Evolutionary conservation across 805 yeast genomes (phyloP).

Genomic region (Candida railenensis): DNA sequence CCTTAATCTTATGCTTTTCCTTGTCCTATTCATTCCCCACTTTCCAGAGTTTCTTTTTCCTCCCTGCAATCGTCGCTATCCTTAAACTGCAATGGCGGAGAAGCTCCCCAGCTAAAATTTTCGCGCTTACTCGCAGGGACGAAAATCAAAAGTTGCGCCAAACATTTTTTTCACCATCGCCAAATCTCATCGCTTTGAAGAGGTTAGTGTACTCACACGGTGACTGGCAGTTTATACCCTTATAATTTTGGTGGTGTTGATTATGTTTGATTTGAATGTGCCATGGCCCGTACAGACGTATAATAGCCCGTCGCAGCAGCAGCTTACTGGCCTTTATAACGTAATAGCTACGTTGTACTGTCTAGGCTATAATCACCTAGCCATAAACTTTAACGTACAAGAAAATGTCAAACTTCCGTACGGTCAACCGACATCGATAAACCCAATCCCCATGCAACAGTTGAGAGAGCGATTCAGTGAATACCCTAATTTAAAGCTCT

Average conservation of each 20-base stretch:
- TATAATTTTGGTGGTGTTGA: too few relatives aligned
- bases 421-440: slow-evolving; percentile 40
- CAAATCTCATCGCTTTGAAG: background rate
- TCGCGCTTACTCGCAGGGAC: background rate
- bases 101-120: background rate
- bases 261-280: slow-evolving; percentile 61
- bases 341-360: slow-evolving; percentile 53
- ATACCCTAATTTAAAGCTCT: slow-evolving; percentile 42
- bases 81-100: background rate
- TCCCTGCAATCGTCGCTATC: background rate
- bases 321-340: slow-evolving; percentile 45
- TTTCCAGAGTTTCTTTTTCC: too few relatives aligned
- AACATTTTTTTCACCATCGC: background rate
- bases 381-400: slow-evolving; percentile 61
- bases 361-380: slow-evolving; percentile 74
- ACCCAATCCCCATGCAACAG: slow-evolving; percentile 38
- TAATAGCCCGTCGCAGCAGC: slow-evolving; percentile 31
- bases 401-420: slow-evolving; percentile 54
- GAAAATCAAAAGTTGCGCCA: background rate
- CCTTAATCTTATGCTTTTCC: too few relatives aligned
- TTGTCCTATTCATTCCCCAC: too few relatives aligned
- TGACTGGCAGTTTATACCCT: too few relatives aligned
- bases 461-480: slow-evolving; percentile 11
- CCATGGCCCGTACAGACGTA: slow-evolving; percentile 66
- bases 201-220: too few relatives aligned